phyloP scores from a whole-genome alignment of 2,329 filamentous ascomycete genomes.

The Clonostachys rosea region DNA sequence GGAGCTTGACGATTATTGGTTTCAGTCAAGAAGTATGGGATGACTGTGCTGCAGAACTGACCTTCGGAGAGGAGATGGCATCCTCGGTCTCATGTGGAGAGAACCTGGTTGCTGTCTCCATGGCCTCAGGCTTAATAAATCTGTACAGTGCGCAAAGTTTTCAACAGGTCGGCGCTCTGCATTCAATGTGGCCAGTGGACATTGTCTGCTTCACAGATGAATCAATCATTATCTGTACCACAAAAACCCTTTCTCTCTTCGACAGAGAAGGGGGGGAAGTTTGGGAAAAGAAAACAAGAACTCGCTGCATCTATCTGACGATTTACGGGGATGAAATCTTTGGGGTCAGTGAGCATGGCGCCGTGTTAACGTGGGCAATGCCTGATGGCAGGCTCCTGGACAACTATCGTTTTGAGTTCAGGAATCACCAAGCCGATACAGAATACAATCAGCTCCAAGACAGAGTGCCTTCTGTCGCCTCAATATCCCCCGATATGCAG shows the following conservation, averaged over 20 bases:
- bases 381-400: constrained; percentile 6
- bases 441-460: background rate
- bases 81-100: constrained; percentile 7
- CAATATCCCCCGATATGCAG: background rate
- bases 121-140: constrained; percentile 7
- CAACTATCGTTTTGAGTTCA: constrained; percentile 6
- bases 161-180: constrained; percentile 4
- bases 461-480: background rate
- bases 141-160: constrained; percentile 8
- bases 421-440: constrained; percentile 2
- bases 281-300: constrained; percentile 4
- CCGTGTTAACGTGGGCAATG: constrained; percentile 9
- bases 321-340: background rate
- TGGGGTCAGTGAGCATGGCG: constrained; percentile 6
- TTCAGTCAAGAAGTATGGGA: constrained; percentile 8
- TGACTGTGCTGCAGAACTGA: constrained; percentile 9
- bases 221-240: constrained; percentile 3
- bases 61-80: constrained; percentile 5
- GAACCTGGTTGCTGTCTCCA: constrained; percentile 6
- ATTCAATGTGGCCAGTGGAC: constrained; percentile 4
- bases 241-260: constrained; percentile 4
- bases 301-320: no score
- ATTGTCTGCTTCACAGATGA: constrained; percentile 4
- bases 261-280: constrained; percentile 5
- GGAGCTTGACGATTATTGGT: constrained; percentile 7